Percentiles rank a stretch among this genome's conserved stretches.
These are phyloP conservation scores for Debaryomyces tyrocola DNA, from an alignment of 805 yeast species.

Conservation along the genomic window DNA sequence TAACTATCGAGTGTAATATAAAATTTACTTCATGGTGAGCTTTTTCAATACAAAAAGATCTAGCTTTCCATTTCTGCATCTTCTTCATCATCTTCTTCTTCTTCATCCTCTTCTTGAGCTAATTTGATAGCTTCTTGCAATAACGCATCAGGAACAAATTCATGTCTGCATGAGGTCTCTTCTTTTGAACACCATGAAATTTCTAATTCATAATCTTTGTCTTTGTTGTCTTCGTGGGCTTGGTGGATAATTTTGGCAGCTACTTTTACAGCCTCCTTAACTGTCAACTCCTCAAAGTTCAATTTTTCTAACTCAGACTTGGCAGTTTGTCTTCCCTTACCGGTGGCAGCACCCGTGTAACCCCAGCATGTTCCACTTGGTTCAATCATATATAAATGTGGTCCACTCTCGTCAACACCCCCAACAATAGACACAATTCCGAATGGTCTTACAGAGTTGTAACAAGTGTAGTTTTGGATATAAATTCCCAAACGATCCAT, in stretches of 20 bases:
- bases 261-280: slow-evolving; percentile 82
- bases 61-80: slow-evolving; percentile 24
- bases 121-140: slow-evolving; percentile 78
- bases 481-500: slow-evolving; percentile 86
- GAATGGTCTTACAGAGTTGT: slow-evolving; percentile 96
- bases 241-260: slow-evolving; percentile 91
- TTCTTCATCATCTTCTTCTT: slow-evolving; percentile 65
- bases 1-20: neutral
- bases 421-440: slow-evolving; percentile 93
- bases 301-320: slow-evolving; percentile 94
- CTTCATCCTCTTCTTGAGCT: slow-evolving; percentile 82
- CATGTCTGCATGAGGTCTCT: slow-evolving; percentile 80
- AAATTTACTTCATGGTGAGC: neutral
- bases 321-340: slow-evolving; percentile 98
- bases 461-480: slow-evolving; percentile 93
- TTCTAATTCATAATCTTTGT: slow-evolving; percentile 94
- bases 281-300: slow-evolving; percentile 66
- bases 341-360: slow-evolving; percentile 94
- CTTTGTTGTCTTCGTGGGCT: slow-evolving; percentile 98
- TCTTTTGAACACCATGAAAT: slow-evolving; percentile 80
- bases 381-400: slow-evolving; percentile 94
- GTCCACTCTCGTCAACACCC: slow-evolving; percentile 87
- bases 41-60: neutral
- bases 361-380: slow-evolving; percentile 99
- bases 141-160: slow-evolving; percentile 75